These are phyloP conservation scores for Neurospora sp. DNA, from an alignment of 2,329 filamentous ascomycete genomes.

Conservation along the genomic window DNA sequence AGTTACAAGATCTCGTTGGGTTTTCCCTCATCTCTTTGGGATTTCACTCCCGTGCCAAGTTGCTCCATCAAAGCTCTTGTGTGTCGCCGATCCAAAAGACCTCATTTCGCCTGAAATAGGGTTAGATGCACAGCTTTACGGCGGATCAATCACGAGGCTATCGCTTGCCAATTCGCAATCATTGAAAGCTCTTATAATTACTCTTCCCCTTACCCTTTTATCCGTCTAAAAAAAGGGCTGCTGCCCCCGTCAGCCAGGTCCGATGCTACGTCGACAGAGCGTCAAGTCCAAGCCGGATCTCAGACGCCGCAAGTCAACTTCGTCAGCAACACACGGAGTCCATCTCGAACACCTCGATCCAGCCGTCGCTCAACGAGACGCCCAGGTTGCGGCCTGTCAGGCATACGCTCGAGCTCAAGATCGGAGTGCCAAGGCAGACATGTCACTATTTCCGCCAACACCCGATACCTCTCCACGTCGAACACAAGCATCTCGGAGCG, in stretches of 20 bases:
- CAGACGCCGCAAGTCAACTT: conserved; percentile 44
- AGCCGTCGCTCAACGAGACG: conserved; percentile 43
- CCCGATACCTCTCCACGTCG: conserved; percentile 13
- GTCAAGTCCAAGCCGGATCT: conserved; percentile 34
- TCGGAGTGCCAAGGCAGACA: conserved; percentile 25
- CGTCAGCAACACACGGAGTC: conserved; percentile 33
- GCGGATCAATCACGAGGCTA: conserved; percentile 4
- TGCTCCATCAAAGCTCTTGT: background rate
- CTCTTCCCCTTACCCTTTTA: background rate
- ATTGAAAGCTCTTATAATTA: conserved; percentile 1
- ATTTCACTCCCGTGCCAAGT: background rate
- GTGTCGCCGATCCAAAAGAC: background rate
- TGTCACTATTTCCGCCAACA: conserved; percentile 24
- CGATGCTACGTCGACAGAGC: conserved; percentile 42
- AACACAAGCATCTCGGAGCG: conserved; percentile 5
- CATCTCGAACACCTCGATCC: conserved; percentile 40
- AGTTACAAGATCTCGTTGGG: background rate
- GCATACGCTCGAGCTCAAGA: conserved; percentile 47
- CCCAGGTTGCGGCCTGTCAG: conserved; percentile 50
- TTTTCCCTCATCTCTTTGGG: background rate
- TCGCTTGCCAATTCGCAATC: conserved; percentile 1
- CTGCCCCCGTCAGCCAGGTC: conserved; percentile 1
- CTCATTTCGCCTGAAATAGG: conserved; percentile 10
- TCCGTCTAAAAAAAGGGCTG: background rate
- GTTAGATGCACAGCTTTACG: conserved; percentile 14